Evolutionary conservation across 768 basidiomycete species (phyloP).

Genomic region (Auriscalpium orientale): DNA sequence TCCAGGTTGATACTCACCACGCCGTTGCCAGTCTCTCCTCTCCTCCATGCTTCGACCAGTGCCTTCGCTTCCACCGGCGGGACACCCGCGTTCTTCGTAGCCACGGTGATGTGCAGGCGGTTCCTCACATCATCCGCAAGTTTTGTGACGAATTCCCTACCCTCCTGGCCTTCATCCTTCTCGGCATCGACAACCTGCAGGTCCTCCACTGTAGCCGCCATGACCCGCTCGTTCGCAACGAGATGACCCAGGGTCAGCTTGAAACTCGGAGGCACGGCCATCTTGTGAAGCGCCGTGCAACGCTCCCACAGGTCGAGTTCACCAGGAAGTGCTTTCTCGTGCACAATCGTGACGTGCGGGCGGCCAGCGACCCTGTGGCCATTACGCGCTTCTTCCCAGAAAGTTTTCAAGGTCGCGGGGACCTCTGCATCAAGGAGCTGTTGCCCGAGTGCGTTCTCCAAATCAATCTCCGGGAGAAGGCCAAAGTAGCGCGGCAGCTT

Average conservation of each 20-base stretch:
- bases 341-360: slow-evolving; percentile 87
- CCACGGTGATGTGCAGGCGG: slow-evolving; percentile 82
- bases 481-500: slow-evolving; percentile 64
- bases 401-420: slow-evolving; percentile 23
- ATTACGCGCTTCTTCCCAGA: slow-evolving; percentile 44
- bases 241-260: slow-evolving; percentile 51
- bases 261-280: slow-evolving; percentile 44
- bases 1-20: slow-evolving; percentile 23
- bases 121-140: slow-evolving; percentile 40
- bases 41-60: slow-evolving; percentile 51
- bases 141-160: slow-evolving; percentile 37
- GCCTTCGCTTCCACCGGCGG: slow-evolving; percentile 60
- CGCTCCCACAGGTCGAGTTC: slow-evolving; percentile 38
- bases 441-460: slow-evolving; percentile 39
- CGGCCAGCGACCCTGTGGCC: slow-evolving; percentile 41
- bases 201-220: slow-evolving; percentile 70
- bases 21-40: slow-evolving; percentile 23
- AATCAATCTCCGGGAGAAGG: slow-evolving; percentile 65
- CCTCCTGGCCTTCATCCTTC: slow-evolving; percentile 27
- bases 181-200: slow-evolving; percentile 32
- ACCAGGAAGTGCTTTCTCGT: slow-evolving; percentile 41
- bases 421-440: slow-evolving; percentile 30
- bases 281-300: slow-evolving; percentile 38
- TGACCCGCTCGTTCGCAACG: slow-evolving; percentile 71
- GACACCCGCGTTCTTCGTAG: slow-evolving; percentile 48